phyloP scores from a whole-genome alignment of 495 filamentous ascomycete genomes.

The Daldinia concentrica region DNA sequence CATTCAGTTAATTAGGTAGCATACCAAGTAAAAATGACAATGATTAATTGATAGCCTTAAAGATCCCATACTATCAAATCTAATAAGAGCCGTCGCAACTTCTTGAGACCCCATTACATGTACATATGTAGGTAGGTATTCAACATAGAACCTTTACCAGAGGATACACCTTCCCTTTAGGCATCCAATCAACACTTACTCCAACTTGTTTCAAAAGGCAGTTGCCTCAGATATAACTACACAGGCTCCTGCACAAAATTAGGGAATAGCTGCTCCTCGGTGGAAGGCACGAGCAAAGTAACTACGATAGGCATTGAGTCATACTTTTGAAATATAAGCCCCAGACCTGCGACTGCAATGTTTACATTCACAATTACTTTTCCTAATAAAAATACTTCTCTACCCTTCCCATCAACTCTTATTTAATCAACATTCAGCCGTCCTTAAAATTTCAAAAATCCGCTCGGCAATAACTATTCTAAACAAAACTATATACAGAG shows the following conservation, averaged over 20 bases:
- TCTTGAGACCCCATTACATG: neutral
- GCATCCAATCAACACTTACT: neutral
- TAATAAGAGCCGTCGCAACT: neutral
- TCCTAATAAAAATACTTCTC: neutral
- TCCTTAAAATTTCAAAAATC: neutral
- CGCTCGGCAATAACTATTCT: neutral
- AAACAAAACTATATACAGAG: neutral
- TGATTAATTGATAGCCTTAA: neutral
- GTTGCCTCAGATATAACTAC: neutral
- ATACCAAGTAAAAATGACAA: neutral
- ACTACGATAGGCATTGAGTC: neutral
- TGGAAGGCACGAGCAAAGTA: neutral
- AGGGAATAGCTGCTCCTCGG: neutral
- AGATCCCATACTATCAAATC: neutral
- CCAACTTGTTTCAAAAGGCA: neutral
- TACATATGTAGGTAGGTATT: neutral
- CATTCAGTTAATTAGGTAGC: neutral
- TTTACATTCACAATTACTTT: neutral
- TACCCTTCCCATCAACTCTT: neutral
- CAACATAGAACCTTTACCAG: neutral
- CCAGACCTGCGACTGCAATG: neutral
- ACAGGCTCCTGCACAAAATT: neutral
- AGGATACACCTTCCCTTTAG: neutral
- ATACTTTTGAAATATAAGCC: neutral
- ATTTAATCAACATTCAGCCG: neutral